Evolutionary conservation across 2,329 filamentous ascomycete genomes (phyloP).

Genomic region (Colletotrichum echinochloae): DNA sequence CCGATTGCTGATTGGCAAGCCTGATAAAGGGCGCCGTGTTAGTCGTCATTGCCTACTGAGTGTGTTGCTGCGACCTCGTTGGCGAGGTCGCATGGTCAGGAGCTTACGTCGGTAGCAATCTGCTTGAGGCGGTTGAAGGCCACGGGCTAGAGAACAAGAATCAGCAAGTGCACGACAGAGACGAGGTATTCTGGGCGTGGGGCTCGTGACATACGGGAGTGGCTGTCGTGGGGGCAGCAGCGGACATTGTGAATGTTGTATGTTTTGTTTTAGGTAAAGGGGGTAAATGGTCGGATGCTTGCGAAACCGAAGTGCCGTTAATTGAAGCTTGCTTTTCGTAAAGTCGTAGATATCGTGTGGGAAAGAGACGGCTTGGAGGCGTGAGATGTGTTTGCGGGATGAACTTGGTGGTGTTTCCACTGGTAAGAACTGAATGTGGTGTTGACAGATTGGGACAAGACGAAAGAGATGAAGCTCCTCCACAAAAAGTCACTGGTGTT

Average conservation of each 20-base stretch:
- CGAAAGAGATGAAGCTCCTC: slow-evolving; percentile 26
- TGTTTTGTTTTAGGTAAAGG: slow-evolving; percentile 9
- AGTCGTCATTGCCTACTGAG: slow-evolving; percentile 31
- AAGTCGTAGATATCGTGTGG: background rate
- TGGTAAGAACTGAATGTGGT: slow-evolving; percentile 12
- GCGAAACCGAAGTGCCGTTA: background rate
- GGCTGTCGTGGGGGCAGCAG: slow-evolving; percentile 20
- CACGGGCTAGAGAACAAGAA: slow-evolving; percentile 70
- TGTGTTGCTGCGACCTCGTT: background rate
- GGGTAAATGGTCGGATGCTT: slow-evolving; percentile 1
- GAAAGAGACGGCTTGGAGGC: background rate
- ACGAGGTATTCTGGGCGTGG: background rate
- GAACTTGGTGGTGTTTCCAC: slow-evolving; percentile 6
- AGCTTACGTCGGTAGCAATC: slow-evolving; percentile 83
- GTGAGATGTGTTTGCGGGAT: background rate
- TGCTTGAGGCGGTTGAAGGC: slow-evolving; percentile 82
- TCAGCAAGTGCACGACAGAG: slow-evolving; percentile 4
- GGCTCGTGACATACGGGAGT: slow-evolving; percentile 23
- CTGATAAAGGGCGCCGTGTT: slow-evolving; percentile 57
- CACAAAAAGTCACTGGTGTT: slow-evolving; percentile 33
- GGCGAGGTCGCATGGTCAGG: slow-evolving; percentile 5
- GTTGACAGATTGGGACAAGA: slow-evolving; percentile 27
- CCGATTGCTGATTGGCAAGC: slow-evolving; percentile 85
- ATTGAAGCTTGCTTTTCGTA: background rate
- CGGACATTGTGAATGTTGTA: slow-evolving; percentile 25